Percentiles rank a stretch among this genome's conserved stretches.
Evolutionary conservation across 139 green algal genomes (phyloP).

Genomic region (Chlorella ohadii): DNA sequence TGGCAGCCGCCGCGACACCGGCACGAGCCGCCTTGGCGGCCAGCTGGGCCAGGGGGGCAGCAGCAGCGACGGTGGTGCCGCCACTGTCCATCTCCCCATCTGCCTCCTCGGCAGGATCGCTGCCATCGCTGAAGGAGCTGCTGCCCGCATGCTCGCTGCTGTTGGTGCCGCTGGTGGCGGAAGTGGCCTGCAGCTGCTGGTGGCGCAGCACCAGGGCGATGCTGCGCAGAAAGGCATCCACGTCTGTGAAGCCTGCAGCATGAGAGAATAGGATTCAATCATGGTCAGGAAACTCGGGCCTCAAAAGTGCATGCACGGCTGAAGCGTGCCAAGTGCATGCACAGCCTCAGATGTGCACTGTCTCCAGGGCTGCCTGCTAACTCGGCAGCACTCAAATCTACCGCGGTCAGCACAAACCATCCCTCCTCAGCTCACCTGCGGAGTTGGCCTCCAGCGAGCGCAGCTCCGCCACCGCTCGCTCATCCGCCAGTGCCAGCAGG

Average conservation of each 20-base stretch:
- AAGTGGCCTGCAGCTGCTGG: not conserved
- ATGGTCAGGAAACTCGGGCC: no score
- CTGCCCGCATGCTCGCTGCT: not conserved
- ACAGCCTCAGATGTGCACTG: no score
- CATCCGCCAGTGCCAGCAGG: slow-evolving; percentile 10
- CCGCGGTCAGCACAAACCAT: no score
- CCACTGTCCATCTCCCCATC: not conserved
- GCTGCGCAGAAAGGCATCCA: slow-evolving; percentile 9
- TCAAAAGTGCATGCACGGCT: no score
- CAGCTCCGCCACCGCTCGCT: slow-evolving; percentile 17
- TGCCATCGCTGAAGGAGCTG: not conserved
- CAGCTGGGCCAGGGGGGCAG: not conserved
- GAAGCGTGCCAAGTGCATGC: no score
- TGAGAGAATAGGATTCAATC: no score
- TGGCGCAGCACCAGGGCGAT: slow-evolving; percentile 23
- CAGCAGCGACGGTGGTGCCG: not conserved
- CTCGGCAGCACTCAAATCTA: no score
- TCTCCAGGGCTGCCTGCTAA: no score
- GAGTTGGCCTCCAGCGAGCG: not conserved
- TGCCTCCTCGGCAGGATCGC: not conserved
- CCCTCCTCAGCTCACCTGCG: no score
- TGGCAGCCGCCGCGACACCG: not conserved
- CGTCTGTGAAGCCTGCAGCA: not conserved
- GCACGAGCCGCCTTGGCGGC: not conserved
- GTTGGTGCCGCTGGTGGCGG: not conserved